Base-by-base conservation (phyloP, 306 rosid species). In the Arachis stenosperma region DNA sequence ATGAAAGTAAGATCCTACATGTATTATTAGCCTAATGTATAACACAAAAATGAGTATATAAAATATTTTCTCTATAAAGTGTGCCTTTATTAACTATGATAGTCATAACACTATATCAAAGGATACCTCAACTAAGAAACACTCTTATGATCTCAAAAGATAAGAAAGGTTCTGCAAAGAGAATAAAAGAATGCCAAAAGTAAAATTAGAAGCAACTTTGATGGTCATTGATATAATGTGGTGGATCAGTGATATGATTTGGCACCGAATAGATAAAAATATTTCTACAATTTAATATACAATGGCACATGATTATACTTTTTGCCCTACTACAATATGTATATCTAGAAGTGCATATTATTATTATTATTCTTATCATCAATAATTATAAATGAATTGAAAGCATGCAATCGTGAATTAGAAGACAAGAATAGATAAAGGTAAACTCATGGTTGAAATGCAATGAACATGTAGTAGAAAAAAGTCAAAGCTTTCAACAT, bases 381-480 rank as follows among this genome's bases (percentile, higher is more conserved):
- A 14, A 51, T n/a, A 53, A 53, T 42, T 27, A 27, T 61, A 70
- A 51, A 63, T 53, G 3, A 22, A 52, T 15, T 8, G 9, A 75
- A 75, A 56, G 50, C 4, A 5, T 75, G 50, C 48, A 75, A 50
- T 75, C 65, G 5, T 75, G 67, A 75, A 66, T 64, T 75, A 65
- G 79, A 75, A 75, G 72, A 54, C 15, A 75, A 65, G 72, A 29
- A 65, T 30, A 6, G n/a, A 71, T 54, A 12, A 65, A 75, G 72
- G 50, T 65, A 7, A 15, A 64, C 66, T 65, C 61, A 30, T 65
- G 29, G 58, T 59, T 22, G 62, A 41, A 42, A 22, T 75, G 57
- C 73, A 75, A 41, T 64, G 71, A 74, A 8, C 41, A 29, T 47
- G 9, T 37, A 63, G 48, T 33, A 33, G 37, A 33, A 52, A 30